These are phyloP conservation scores for Raffaelea deltoideospora DNA, from an alignment of 2,329 filamentous ascomycete species.

Conservation along the genomic window DNA sequence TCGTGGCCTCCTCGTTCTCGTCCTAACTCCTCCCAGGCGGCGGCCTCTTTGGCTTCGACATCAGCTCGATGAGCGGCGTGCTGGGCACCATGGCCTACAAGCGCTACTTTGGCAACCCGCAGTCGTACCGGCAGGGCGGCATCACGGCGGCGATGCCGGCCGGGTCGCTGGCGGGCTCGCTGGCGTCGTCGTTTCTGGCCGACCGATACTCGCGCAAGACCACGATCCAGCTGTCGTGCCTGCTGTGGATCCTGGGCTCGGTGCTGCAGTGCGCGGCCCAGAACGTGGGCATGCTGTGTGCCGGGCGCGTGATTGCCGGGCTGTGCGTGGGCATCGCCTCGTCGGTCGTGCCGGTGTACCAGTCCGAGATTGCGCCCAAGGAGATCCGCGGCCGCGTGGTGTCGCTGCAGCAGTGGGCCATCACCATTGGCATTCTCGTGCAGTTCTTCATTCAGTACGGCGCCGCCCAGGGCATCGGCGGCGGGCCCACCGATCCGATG, in stretches of 20 bases:
- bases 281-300: conserved; percentile 56
- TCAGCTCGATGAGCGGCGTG: conserved; percentile 56
- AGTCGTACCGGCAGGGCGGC: conserved; percentile 45
- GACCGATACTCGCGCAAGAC: conserved; percentile 33
- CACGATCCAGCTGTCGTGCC: conserved; percentile 31
- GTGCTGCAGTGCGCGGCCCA: conserved; percentile 46
- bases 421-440: conserved; percentile 25
- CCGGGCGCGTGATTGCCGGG: conserved; percentile 56
- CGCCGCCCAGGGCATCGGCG: conserved; percentile 34
- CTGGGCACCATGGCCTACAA: conserved; percentile 54
- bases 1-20: too few relatives aligned
- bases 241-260: conserved; percentile 35
- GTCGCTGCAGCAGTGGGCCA: conserved; percentile 53
- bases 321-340: conserved; percentile 61
- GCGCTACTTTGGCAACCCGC: conserved; percentile 52
- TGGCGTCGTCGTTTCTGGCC: conserved; percentile 33
- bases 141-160: conserved; percentile 63
- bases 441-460: conserved; percentile 55
- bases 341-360: conserved; percentile 54
- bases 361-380: conserved; percentile 48
- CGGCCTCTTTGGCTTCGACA: conserved; percentile 65
- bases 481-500: conserved; percentile 30
- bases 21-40: conserved; percentile 32
- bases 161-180: conserved; percentile 49
- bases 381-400: conserved; percentile 45